Conservation (phyloP, 2,329 filamentous ascomycete species). For the Incumbomyces lentus region DNA sequence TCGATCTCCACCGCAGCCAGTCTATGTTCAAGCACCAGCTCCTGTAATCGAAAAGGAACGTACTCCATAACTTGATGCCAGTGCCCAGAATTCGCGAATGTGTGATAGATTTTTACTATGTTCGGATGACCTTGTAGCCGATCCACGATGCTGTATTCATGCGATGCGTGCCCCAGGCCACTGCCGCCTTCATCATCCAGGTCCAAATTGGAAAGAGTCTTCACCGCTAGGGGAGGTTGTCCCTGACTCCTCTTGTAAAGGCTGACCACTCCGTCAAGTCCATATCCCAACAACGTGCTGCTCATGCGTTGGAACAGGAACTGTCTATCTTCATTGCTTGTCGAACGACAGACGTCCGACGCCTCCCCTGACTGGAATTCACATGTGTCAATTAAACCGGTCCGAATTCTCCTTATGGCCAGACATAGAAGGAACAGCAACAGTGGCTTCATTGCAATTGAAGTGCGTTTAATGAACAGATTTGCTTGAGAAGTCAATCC, state of each 20-base stretch:
- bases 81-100: background rate
- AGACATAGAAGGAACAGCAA: too few relatives aligned
- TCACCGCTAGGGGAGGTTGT: background rate
- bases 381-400: background rate
- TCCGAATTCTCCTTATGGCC: too few relatives aligned
- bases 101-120: background rate
- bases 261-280: background rate
- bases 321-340: background rate
- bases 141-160: background rate
- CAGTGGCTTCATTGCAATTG: too few relatives aligned
- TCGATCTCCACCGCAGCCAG: background rate
- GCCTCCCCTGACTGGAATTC: background rate
- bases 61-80: conserved; percentile 1
- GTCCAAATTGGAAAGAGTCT: background rate
- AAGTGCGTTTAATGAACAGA: too few relatives aligned
- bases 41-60: background rate
- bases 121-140: background rate
- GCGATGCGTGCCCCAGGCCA: background rate
- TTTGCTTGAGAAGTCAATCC: too few relatives aligned
- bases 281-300: background rate
- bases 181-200: background rate
- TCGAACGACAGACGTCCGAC: background rate
- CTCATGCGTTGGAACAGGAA: background rate
- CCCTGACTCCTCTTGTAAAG: background rate
- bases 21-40: background rate